A percentile compares a stretch with the other conserved stretches of the same genome.
phyloP scores from a whole-genome alignment of 768 basidiomycete species.

The Coprinopsis sp. region DNA sequence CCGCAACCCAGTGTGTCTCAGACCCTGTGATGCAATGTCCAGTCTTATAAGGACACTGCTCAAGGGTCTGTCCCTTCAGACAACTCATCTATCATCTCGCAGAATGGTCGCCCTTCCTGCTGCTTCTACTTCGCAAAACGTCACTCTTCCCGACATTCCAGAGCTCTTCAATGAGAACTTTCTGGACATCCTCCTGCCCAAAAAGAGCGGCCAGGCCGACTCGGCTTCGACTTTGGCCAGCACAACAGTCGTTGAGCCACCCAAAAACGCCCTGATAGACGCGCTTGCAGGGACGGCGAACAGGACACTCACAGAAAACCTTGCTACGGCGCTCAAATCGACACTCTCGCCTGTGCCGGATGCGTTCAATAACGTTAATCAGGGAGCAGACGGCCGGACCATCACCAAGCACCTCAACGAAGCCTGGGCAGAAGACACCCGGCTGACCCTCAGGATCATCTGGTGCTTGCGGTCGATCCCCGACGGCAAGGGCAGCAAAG shows the following conservation, averaged over 20 bases:
- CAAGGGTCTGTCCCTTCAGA: too few relatives aligned
- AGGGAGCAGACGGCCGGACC: constrained; percentile 11
- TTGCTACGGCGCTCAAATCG: constrained; percentile 45
- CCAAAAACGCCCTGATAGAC: constrained; percentile 49
- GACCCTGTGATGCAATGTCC: too few relatives aligned
- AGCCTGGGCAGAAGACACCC: constrained; percentile 57
- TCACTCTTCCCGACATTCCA: constrained; percentile 51
- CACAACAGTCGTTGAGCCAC: constrained; percentile 1
- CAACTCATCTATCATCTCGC: background rate
- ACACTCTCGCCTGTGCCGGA: constrained; percentile 51
- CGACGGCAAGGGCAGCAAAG: constrained; percentile 60
- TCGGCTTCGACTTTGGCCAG: constrained; percentile 5
- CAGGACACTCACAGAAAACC: constrained; percentile 46
- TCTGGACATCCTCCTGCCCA: constrained; percentile 53
- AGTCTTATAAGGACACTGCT: too few relatives aligned
- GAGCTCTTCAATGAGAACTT: constrained; percentile 56
- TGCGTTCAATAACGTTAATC: constrained; percentile 46
- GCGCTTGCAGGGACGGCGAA: constrained; percentile 41
- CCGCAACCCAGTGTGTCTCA: too few relatives aligned
- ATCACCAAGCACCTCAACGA: constrained; percentile 36
- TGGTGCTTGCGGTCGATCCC: constrained; percentile 69
- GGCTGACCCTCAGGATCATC: constrained; percentile 58
- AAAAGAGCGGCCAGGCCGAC: constrained; percentile 5
- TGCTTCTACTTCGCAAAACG: constrained; percentile 33
- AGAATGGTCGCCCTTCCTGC: constrained; percentile 18